Percentiles rank a stretch among this genome's conserved stretches.
Evolutionary conservation across 2,329 filamentous ascomycete species (phyloP).

Genomic region (Myriosclerotinia curreyana): DNA sequence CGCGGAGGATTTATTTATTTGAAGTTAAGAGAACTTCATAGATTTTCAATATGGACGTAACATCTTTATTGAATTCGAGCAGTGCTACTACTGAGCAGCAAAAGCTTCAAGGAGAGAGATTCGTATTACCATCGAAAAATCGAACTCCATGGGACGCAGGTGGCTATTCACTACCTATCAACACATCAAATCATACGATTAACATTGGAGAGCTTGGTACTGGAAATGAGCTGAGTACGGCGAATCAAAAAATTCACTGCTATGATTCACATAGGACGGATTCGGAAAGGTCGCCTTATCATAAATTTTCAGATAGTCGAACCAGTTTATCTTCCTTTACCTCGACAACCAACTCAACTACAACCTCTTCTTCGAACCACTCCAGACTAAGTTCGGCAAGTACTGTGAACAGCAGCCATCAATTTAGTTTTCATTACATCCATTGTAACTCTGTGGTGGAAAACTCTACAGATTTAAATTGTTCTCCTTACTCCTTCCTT

Average conservation of each 20-base stretch:
- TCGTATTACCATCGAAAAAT: constrained; percentile 31
- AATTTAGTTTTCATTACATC: constrained; percentile 1
- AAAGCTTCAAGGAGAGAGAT: constrained; percentile 23
- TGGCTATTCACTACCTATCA: constrained; percentile 40
- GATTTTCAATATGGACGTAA: constrained; percentile 38
- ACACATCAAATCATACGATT: constrained; percentile 28
- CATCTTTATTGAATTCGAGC: constrained; percentile 38
- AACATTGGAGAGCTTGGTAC: neutral
- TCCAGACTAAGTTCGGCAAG: constrained; percentile 40
- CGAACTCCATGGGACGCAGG: constrained; percentile 41
- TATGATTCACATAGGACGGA: constrained; percentile 28
- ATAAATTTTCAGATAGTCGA: constrained; percentile 39
- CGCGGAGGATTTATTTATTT: constrained; percentile 7
- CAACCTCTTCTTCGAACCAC: constrained; percentile 37
- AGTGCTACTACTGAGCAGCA: constrained; percentile 36
- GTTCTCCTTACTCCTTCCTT: neutral
- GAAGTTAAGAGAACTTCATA: constrained; percentile 3
- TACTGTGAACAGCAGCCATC: constrained; percentile 32
- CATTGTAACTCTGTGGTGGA: constrained; percentile 8
- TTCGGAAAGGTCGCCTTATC: constrained; percentile 32
- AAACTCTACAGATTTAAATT: constrained; percentile 4
- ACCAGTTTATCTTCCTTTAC: constrained; percentile 39
- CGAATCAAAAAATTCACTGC: constrained; percentile 20
- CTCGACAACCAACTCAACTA: constrained; percentile 37
- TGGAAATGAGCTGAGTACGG: constrained; percentile 3